These are phyloP conservation scores for Paramecium biaurelia DNA, from an alignment of 73 alveolate genomes.

Conservation along the genomic window DNA sequence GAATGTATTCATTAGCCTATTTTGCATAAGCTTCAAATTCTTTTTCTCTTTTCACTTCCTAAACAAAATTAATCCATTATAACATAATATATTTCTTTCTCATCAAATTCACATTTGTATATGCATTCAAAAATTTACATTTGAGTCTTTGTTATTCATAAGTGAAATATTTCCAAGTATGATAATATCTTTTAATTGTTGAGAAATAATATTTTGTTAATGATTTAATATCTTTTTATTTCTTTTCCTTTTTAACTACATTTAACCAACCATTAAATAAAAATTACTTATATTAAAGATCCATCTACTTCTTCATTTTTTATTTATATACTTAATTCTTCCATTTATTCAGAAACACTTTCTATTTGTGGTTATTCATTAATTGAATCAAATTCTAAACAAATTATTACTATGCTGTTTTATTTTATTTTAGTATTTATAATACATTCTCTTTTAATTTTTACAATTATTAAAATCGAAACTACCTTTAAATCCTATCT, in stretches of 20 bases:
- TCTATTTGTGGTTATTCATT: background rate
- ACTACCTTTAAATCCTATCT: background rate
- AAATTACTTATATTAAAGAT: background rate
- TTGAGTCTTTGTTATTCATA: background rate
- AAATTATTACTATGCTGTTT: background rate
- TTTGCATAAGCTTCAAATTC: conserved; percentile 16
- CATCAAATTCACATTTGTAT: background rate
- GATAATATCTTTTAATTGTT: background rate
- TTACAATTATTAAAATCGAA: background rate
- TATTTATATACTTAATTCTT: background rate
- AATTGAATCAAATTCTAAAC: background rate
- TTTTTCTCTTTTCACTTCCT: background rate
- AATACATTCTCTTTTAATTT: background rate
- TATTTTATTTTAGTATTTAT: background rate
- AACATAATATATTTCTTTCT: background rate
- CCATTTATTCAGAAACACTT: background rate
- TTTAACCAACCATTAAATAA: background rate
- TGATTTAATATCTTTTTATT: background rate
- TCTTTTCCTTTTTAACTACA: background rate
- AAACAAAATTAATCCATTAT: background rate
- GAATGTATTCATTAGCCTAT: background rate
- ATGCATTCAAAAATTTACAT: background rate
- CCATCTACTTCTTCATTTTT: background rate
- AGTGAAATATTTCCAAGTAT: background rate
- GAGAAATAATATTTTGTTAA: background rate